Evolutionary conservation across 164 flowering plant species (phyloP), one percentile per base, ranked within the genome.

Genomic region (Nymphaea thermarum): DNA sequence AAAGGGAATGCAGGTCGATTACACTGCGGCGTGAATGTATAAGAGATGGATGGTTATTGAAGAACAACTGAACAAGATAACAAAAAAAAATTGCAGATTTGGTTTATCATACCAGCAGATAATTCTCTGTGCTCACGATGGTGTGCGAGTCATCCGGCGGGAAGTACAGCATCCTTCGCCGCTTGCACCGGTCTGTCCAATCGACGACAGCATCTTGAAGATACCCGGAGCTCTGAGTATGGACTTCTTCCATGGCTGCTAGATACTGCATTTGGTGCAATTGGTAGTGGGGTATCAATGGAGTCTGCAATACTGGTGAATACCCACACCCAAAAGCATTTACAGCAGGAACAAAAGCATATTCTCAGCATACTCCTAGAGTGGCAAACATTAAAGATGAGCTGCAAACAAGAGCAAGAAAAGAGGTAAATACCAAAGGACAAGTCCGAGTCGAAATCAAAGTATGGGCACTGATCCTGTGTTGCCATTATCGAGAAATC

Each of bases 181-280:
- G 63, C 70, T 79, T 72, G 45, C 70, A 70, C 41, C 61, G 68
- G 61, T 66, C 60, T 62, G 60, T 76, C 79, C 73, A 76, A 10
- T 74, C 77, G 36, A 62, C 62, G 2, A 74, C 53, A 64, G 81
- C 81, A 45, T 79, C 82, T 68, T 79, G 66, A 65, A 76, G 79
- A 66, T 79, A 79, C 12, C 82, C 82, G 44, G 76, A 51, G 14
- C 57, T 51, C 15, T 15, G 57, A 8, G 14, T 51, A 15, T 51
- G 57, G 57, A 2, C 8, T 8, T 51, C 57, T 51, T 51, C 57
- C 57, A 51, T 51, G 15, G 57, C 57, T 51, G 8, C 57, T 5
- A 51, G 57, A 51, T 51, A 51, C 15, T 51, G 57, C 57, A 51
- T 51, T 51, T 51, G 57, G 14, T 51, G 57, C 8, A 51, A 15